Percentiles rank a stretch among this genome's conserved stretches.
Conservation (phyloP, 1,284 basidiomycete genomes). For the Sanghuangporus weigelae region DNA sequence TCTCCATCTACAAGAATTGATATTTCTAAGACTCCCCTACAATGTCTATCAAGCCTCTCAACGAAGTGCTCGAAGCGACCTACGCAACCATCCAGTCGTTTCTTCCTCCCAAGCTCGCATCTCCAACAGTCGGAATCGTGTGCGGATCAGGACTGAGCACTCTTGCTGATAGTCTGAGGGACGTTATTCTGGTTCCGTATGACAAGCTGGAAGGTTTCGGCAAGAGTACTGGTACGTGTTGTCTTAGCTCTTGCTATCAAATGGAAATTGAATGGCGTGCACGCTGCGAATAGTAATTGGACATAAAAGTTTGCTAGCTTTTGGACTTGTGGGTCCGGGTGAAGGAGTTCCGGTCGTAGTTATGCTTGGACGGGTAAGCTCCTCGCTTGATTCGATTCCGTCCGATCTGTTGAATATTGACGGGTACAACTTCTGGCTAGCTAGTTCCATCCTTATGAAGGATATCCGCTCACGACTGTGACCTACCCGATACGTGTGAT, state of each 20-base stretch:
- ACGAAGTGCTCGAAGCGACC: conserved; percentile 16
- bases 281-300: conserved; percentile 49
- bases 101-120: conserved; percentile 40
- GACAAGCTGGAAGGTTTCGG: conserved; percentile 59
- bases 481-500: conserved; percentile 76
- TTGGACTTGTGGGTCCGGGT: conserved; percentile 62
- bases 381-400: neutral
- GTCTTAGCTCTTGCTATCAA: neutral
- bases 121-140: conserved; percentile 67
- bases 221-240: conserved; percentile 61
- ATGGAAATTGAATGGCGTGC: neutral
- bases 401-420: neutral
- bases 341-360: conserved; percentile 68
- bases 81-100: conserved; percentile 15
- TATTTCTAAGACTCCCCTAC: neutral
- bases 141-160: conserved; percentile 75
- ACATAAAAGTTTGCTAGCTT: conserved; percentile 72
- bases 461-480: conserved; percentile 59
- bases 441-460: conserved; percentile 83
- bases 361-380: conserved; percentile 73
- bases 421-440: conserved; percentile 16
- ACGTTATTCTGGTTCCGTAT: conserved; percentile 55
- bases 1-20: no score
- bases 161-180: conserved; percentile 50
- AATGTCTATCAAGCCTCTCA: conserved; percentile 12